Evolutionary conservation across 495 filamentous ascomycete species (phyloP).

Genomic region (Talaromyces adpressus): DNA sequence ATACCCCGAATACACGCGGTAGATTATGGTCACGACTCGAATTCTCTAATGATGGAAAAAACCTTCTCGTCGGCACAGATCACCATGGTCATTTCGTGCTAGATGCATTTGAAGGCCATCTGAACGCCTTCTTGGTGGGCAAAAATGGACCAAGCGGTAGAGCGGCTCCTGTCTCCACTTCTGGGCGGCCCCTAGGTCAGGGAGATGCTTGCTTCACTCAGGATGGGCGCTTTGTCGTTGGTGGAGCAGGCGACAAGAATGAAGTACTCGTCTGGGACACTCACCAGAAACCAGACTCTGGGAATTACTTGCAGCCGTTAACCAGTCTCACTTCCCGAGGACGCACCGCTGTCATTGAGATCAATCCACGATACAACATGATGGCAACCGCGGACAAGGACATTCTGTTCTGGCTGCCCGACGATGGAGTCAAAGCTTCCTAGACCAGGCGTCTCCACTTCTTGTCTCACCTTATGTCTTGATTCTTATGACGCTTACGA

Average conservation of each 20-base stretch:
- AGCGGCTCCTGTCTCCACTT: slow-evolving; percentile 38
- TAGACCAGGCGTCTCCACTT: not conserved
- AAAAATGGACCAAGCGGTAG: slow-evolving; percentile 36
- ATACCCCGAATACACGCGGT: slow-evolving; percentile 40
- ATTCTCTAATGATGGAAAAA: slow-evolving; percentile 92
- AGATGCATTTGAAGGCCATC: slow-evolving; percentile 75
- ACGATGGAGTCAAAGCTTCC: slow-evolving; percentile 21
- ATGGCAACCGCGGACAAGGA: slow-evolving; percentile 83
- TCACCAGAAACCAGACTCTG: slow-evolving; percentile 40
- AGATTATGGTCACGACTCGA: slow-evolving; percentile 77
- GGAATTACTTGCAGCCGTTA: slow-evolving; percentile 56
- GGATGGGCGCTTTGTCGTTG: slow-evolving; percentile 80
- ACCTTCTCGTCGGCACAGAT: slow-evolving; percentile 72
- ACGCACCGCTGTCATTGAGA: slow-evolving; percentile 67
- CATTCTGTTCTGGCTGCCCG: slow-evolving; percentile 81
- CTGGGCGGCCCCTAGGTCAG: slow-evolving; percentile 47
- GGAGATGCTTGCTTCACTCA: slow-evolving; percentile 85
- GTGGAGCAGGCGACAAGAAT: slow-evolving; percentile 60
- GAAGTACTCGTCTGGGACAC: slow-evolving; percentile 83
- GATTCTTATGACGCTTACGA: not conserved
- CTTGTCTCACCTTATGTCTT: not conserved
- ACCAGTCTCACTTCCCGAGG: slow-evolving; percentile 57
- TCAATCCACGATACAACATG: slow-evolving; percentile 87
- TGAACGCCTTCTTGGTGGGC: slow-evolving; percentile 59
- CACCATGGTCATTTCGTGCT: slow-evolving; percentile 77